Evolutionary conservation across 1,284 basidiomycete species (phyloP).

Genomic region (Takashimella koratensis): DNA sequence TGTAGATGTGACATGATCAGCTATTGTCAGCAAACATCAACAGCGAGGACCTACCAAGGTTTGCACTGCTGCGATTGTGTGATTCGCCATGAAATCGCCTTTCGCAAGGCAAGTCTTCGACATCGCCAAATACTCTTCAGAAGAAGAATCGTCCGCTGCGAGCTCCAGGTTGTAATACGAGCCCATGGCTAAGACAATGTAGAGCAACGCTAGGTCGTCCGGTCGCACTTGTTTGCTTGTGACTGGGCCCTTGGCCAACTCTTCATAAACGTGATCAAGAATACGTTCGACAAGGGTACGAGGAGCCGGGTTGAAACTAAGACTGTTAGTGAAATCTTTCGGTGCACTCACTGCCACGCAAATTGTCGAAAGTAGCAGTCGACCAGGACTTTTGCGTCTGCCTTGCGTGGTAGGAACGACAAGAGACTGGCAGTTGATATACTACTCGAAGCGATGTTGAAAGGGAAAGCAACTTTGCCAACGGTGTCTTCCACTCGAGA

Average conservation of each 20-base stretch:
- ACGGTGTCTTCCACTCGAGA: neutral
- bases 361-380: slow-evolving; percentile 4
- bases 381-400: slow-evolving; percentile 3
- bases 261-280: slow-evolving; percentile 1
- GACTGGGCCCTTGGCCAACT: neutral
- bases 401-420: neutral
- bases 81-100: slow-evolving; percentile 12
- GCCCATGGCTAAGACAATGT: slow-evolving; percentile 12
- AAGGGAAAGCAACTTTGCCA: slow-evolving; percentile 1
- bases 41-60: slow-evolving; percentile 1
- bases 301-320: neutral
- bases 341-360: slow-evolving; percentile 2
- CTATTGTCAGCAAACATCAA: neutral
- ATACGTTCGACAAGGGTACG: slow-evolving; percentile 1
- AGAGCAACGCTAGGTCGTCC: slow-evolving; percentile 11
- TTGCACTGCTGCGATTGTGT: slow-evolving; percentile 15
- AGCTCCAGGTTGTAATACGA: slow-evolving; percentile 18
- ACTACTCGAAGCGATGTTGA: slow-evolving; percentile 1
- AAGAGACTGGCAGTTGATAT: neutral
- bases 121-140: slow-evolving; percentile 13
- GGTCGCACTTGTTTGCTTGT: neutral
- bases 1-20: slow-evolving; percentile 18
- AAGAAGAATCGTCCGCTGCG: slow-evolving; percentile 13
- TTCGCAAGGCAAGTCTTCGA: slow-evolving; percentile 16
- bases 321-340: neutral